These are phyloP conservation scores for Scheffersomyces quercinus DNA, from an alignment of 1,139 yeast species.

Conservation along the genomic window DNA sequence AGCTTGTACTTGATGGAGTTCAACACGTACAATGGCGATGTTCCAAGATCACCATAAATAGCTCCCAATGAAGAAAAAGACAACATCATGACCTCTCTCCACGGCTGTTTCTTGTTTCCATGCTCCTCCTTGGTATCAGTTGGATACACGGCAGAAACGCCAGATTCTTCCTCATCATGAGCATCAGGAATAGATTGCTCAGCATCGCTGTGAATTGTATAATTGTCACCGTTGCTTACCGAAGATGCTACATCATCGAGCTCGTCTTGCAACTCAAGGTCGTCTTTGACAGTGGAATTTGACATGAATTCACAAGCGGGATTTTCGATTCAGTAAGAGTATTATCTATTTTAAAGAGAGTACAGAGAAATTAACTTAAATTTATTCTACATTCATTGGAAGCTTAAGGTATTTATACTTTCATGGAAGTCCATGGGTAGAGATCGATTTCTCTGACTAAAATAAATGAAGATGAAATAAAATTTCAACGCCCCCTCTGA, in stretches of 20 bases:
- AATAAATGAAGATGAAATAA: no score
- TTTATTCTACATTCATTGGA: no score
- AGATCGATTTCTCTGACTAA: no score
- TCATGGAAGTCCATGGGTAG: no score
- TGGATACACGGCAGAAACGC: slow-evolving; percentile 5
- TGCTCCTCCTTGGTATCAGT: slow-evolving; percentile 1
- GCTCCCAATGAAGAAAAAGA: slow-evolving; percentile 51
- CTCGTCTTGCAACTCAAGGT: slow-evolving; percentile 6
- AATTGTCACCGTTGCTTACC: slow-evolving; percentile 1
- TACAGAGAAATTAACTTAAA: no score
- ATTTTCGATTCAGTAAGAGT: no score
- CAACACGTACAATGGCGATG: slow-evolving; percentile 57
- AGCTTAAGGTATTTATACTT: no score
- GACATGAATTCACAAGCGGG: slow-evolving; percentile 1
- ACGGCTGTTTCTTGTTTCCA: slow-evolving; percentile 15
- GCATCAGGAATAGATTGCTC: slow-evolving; percentile 3
- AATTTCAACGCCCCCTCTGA: no score
- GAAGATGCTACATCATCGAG: slow-evolving; percentile 1
- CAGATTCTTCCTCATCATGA: slow-evolving; percentile 15
- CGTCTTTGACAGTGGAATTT: slow-evolving; percentile 5
- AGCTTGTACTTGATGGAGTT: slow-evolving; percentile 42
- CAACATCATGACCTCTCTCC: slow-evolving; percentile 25
- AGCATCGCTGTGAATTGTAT: slow-evolving; percentile 1
- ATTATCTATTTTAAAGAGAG: no score
- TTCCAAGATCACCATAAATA: slow-evolving; percentile 63